phyloP scores from a whole-genome alignment of 805 yeast species.

The Candida insectalens region DNA sequence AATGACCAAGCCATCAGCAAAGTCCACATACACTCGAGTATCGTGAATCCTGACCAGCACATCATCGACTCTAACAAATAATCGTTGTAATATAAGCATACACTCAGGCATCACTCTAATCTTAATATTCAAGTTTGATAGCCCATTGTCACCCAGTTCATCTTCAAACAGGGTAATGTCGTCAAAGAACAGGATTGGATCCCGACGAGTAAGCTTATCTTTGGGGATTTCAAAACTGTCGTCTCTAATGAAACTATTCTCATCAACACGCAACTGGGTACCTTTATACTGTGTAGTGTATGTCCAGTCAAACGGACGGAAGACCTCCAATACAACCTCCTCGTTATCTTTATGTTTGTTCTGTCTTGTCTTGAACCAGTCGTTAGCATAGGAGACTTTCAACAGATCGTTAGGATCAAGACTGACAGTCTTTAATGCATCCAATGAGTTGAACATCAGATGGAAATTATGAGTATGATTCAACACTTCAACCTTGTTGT shows the following conservation, averaged over 20 bases:
- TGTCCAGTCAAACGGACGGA: slow-evolving; percentile 94
- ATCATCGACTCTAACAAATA: slow-evolving; percentile 83
- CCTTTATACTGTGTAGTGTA: slow-evolving; percentile 79
- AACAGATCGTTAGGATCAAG: slow-evolving; percentile 34
- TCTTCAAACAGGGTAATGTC: slow-evolving; percentile 88
- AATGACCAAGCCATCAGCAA: slow-evolving; percentile 49
- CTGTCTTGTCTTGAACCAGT: slow-evolving; percentile 52
- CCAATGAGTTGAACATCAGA: slow-evolving; percentile 68
- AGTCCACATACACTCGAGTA: slow-evolving; percentile 75
- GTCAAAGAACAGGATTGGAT: slow-evolving; percentile 83
- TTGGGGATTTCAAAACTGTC: slow-evolving; percentile 47
- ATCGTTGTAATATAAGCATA: slow-evolving; percentile 60
- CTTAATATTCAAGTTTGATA: slow-evolving; percentile 65
- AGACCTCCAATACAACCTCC: slow-evolving; percentile 41
- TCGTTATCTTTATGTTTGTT: slow-evolving; percentile 15
- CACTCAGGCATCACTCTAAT: slow-evolving; percentile 85
- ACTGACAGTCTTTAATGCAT: slow-evolving; percentile 56
- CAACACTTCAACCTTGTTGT: slow-evolving; percentile 46
- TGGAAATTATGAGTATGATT: slow-evolving; percentile 9
- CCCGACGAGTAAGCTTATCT: slow-evolving; percentile 54
- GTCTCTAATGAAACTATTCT: slow-evolving; percentile 14
- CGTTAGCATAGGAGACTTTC: slow-evolving; percentile 78
- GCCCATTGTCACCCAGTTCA: slow-evolving; percentile 94
- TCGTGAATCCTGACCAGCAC: slow-evolving; percentile 80
- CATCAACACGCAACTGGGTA: slow-evolving; percentile 19